Evolutionary conservation across 768 basidiomycete species (phyloP).

Genomic region (Podaxis sp.): DNA sequence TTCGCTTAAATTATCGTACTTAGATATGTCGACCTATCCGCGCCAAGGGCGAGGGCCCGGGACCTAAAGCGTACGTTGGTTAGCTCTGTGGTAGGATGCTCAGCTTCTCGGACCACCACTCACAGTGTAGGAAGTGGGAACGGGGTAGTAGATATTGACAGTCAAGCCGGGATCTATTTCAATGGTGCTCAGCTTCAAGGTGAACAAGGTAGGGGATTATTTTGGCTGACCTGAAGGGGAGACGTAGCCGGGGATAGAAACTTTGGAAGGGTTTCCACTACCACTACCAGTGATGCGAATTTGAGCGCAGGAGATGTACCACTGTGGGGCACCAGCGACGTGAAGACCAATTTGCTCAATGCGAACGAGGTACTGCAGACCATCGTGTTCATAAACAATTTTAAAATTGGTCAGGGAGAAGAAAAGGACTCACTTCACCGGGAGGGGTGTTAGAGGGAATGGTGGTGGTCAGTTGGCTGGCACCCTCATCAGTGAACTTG

Average conservation of each 20-base stretch:
- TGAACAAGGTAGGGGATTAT: neutral
- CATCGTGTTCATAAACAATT: conserved; percentile 28
- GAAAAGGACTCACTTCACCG: conserved; percentile 16
- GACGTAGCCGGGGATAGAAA: conserved; percentile 42
- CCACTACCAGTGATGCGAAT: conserved; percentile 39
- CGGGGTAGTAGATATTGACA: conserved; percentile 25
- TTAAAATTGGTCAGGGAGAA: conserved; percentile 32
- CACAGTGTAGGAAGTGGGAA: conserved; percentile 16
- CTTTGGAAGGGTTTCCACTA: conserved; percentile 37
- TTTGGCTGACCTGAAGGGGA: neutral
- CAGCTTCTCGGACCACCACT: neutral
- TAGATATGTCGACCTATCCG: conserved; percentile 1
- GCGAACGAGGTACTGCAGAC: conserved; percentile 32
- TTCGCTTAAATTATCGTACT: neutral
- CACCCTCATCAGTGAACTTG: conserved; percentile 34
- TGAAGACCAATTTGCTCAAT: conserved; percentile 42
- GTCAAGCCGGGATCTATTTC: conserved; percentile 21
- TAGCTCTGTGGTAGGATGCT: neutral
- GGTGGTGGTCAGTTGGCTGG: conserved; percentile 11
- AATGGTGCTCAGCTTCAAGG: conserved; percentile 12
- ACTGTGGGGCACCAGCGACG: conserved; percentile 37
- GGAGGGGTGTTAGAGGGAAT: neutral
- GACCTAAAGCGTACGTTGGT: conserved; percentile 8
- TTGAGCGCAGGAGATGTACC: conserved; percentile 44
- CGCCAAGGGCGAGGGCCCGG: conserved; percentile 20